phyloP scores from a whole-genome alignment of 208 protist genomes.

The Wallacemonas sp. region DNA sequence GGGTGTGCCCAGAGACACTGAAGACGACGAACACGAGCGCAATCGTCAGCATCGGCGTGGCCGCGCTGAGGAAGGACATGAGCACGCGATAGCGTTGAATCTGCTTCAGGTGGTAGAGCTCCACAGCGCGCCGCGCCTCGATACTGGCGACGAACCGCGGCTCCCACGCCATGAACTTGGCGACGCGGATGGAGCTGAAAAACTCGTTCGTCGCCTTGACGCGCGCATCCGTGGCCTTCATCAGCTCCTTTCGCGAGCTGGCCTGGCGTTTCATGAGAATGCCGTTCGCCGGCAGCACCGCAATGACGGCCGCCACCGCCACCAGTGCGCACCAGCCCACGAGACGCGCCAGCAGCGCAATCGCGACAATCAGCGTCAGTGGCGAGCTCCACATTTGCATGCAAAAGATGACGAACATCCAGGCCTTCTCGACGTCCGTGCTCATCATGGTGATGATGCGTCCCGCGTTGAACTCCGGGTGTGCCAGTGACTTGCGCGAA shows the following conservation, averaged over 20 bases:
- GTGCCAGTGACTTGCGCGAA: conserved; percentile 35
- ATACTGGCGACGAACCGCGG: conserved; percentile 56
- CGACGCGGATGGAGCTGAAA: conserved; percentile 90
- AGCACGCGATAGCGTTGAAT: conserved; percentile 40
- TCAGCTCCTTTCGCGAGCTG: conserved; percentile 21
- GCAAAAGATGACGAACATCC: conserved; percentile 44
- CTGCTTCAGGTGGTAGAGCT: conserved; percentile 43
- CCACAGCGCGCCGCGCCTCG: conserved; percentile 37
- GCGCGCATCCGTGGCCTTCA: conserved; percentile 75
- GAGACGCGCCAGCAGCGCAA: conserved; percentile 50
- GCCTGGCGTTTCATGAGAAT: conserved; percentile 46
- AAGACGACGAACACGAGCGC: conserved; percentile 58
- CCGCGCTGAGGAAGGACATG: conserved; percentile 46
- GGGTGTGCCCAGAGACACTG: conserved; percentile 38
- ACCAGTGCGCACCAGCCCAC: conserved; percentile 74
- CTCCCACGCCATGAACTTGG: conserved; percentile 95
- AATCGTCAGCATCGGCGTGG: conserved; percentile 65
- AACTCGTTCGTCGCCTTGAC: conserved; percentile 93
- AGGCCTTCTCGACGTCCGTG: conserved; percentile 59
- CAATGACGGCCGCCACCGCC: conserved; percentile 62
- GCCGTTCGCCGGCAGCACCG: conserved; percentile 70
- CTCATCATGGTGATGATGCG: conserved; percentile 91
- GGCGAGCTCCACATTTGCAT: conserved; percentile 60
- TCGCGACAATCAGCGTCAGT: conserved; percentile 59
- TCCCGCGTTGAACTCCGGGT: conserved; percentile 80